Evolutionary conservation across 1,284 basidiomycete genomes (phyloP).

Genomic region (Ganoderma leucocontextum): DNA sequence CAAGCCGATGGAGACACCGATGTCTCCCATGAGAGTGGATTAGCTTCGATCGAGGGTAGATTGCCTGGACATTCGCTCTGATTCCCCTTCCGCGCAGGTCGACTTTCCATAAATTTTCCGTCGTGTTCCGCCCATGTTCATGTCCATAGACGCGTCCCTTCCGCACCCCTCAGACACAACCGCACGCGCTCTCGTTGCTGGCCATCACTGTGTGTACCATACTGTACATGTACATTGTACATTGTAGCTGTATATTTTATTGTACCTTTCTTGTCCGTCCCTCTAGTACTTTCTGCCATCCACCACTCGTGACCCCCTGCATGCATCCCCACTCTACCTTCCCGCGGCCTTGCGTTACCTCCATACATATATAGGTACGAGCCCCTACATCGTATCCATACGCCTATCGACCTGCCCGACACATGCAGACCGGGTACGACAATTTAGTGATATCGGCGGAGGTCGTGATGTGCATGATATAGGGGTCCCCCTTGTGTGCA

Average conservation of each 20-base stretch:
- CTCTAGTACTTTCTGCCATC: not conserved
- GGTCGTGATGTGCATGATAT: not conserved
- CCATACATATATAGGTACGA: not conserved
- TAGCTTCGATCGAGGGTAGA: conserved; percentile 16
- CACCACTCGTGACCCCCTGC: conserved; percentile 8
- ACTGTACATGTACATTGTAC: conserved; percentile 7
- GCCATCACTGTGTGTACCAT: conserved; percentile 15
- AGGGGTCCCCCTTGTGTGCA: too few species aligned
- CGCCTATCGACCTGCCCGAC: not conserved
- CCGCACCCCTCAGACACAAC: not conserved
- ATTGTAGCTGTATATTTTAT: conserved; percentile 13
- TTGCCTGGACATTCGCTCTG: not conserved
- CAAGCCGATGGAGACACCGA: conserved; percentile 35
- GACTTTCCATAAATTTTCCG: not conserved
- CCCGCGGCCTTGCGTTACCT: too few species aligned
- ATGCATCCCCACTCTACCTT: not conserved
- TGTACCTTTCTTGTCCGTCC: conserved; percentile 4
- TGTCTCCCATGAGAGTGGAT: conserved; percentile 43
- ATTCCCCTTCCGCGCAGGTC: not conserved
- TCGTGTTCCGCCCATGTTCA: not conserved
- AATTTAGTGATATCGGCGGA: not conserved
- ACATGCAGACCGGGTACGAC: not conserved
- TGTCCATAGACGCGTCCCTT: not conserved
- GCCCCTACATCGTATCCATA: not conserved
- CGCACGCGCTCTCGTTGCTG: conserved; percentile 10